Conservation (phyloP, 2,329 filamentous ascomycete species). For the Alternaria hordeiaustralica region DNA sequence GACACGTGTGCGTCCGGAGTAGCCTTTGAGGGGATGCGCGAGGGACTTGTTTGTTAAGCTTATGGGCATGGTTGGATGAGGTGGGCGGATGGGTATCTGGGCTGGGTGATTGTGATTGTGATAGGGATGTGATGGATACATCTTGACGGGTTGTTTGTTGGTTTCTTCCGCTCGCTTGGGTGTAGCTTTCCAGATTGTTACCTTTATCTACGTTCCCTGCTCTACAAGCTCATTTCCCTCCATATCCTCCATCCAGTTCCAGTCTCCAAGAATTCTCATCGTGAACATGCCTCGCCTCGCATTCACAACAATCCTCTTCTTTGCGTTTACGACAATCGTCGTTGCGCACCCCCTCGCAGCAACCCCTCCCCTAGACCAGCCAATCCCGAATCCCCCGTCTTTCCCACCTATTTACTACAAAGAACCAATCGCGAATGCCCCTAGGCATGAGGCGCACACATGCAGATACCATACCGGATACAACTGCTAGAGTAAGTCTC, state of each 20-base stretch:
- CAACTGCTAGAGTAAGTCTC: not conserved
- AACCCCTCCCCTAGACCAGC: not conserved
- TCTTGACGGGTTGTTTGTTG: not conserved
- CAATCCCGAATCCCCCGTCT: not conserved
- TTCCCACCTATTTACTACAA: not conserved
- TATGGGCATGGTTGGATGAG: not conserved
- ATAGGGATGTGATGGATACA: not conserved
- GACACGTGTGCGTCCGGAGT: not conserved
- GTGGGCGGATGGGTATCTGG: not conserved
- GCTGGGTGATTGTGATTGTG: not conserved
- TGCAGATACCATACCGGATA: not conserved
- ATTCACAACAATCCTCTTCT: not conserved
- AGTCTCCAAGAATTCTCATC: not conserved
- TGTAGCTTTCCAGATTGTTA: not conserved
- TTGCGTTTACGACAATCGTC: not conserved
- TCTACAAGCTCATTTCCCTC: not conserved
- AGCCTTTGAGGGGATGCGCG: not conserved
- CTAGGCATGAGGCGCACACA: not conserved
- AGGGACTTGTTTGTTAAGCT: no score
- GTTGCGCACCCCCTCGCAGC: not conserved
- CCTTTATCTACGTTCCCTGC: no score
- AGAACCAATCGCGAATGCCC: not conserved
- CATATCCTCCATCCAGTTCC: not conserved
- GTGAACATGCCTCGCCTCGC: not conserved
- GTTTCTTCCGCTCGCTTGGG: not conserved